Conservation (phyloP, 1,284 basidiomycete genomes). For the Cutaneotrichosporon daszewskae region DNA sequence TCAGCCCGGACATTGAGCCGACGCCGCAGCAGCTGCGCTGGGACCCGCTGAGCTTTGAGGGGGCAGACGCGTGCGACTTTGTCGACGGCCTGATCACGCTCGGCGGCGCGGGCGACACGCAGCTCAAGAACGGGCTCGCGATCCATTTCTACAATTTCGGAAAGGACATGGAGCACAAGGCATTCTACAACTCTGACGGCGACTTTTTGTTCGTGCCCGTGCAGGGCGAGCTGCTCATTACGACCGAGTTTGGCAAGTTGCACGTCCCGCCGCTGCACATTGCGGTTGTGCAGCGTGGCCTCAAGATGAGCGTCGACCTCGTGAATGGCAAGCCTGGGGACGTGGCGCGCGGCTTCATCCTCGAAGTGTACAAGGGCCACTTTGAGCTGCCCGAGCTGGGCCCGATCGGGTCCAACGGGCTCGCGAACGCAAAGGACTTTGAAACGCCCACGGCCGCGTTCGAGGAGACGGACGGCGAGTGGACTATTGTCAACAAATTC, state of each 20-base stretch:
- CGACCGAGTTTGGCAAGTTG: conserved; percentile 64
- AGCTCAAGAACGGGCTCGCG: conserved; percentile 57
- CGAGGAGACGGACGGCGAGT: conserved; percentile 54
- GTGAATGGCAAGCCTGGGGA: neutral
- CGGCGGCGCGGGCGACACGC: conserved; percentile 61
- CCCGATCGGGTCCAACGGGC: conserved; percentile 58
- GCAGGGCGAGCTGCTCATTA: conserved; percentile 60
- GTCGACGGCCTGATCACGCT: conserved; percentile 61
- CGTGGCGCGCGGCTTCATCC: conserved; percentile 49
- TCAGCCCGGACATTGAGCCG: conserved; percentile 22
- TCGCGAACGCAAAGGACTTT: conserved; percentile 61
- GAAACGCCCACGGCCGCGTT: conserved; percentile 60
- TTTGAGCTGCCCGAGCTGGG: conserved; percentile 62
- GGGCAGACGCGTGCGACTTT: conserved; percentile 53
- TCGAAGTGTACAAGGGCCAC: conserved; percentile 60
- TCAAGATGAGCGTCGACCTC: conserved; percentile 56
- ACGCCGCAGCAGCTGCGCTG: conserved; percentile 62
- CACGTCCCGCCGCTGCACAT: conserved; percentile 63
- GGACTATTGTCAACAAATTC: conserved; percentile 46
- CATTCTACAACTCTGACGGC: conserved; percentile 63
- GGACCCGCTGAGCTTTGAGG: conserved; percentile 51
- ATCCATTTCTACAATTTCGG: conserved; percentile 62
- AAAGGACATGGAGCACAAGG: conserved; percentile 59
- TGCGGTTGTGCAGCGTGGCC: conserved; percentile 59
- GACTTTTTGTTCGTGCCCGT: conserved; percentile 64